Percentiles rank a stretch among this genome's conserved stretches.
Evolutionary conservation across 2,329 filamentous ascomycete genomes (phyloP).

Genomic region (Aciculosporium take): DNA sequence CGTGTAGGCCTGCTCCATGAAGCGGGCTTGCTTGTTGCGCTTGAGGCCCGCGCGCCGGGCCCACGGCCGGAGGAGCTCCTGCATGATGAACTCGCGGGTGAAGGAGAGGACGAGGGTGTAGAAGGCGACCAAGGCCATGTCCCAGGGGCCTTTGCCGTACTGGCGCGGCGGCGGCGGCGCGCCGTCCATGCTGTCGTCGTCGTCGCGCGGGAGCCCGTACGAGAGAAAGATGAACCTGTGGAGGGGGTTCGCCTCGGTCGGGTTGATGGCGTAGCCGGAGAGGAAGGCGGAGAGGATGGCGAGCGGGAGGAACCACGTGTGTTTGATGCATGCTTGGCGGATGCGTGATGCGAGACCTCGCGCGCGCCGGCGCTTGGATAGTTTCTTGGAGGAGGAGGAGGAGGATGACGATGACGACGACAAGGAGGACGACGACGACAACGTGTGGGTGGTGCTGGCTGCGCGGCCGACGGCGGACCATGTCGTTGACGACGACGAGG

Average conservation of each 20-base stretch:
- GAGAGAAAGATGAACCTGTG: conserved; percentile 79
- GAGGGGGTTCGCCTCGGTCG: conserved; percentile 63
- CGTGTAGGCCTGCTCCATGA: conserved; percentile 95
- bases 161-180: conserved; percentile 46
- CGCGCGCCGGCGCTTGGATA: conserved; percentile 41
- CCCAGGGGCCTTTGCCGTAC: conserved; percentile 80
- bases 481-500: conserved; percentile 3
- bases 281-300: conserved; percentile 50
- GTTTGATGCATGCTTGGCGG: conserved; percentile 43
- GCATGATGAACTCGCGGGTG: conserved; percentile 92
- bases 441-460: conserved; percentile 1
- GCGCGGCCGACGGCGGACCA: not conserved
- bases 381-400: conserved; percentile 22
- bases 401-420: no score
- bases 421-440: not conserved
- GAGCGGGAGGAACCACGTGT: conserved; percentile 53
- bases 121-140: conserved; percentile 77
- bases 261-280: conserved; percentile 58
- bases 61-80: conserved; percentile 66
- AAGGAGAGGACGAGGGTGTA: conserved; percentile 85
- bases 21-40: conserved; percentile 69
- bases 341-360: conserved; percentile 32
- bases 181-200: no score
- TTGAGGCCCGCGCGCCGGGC: conserved; percentile 57
- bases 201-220: conserved; percentile 53